Percentiles rank a stretch among this genome's conserved stretches.
phyloP scores from a whole-genome alignment of 139 green algal species.

The Zygnema cylindricum region DNA sequence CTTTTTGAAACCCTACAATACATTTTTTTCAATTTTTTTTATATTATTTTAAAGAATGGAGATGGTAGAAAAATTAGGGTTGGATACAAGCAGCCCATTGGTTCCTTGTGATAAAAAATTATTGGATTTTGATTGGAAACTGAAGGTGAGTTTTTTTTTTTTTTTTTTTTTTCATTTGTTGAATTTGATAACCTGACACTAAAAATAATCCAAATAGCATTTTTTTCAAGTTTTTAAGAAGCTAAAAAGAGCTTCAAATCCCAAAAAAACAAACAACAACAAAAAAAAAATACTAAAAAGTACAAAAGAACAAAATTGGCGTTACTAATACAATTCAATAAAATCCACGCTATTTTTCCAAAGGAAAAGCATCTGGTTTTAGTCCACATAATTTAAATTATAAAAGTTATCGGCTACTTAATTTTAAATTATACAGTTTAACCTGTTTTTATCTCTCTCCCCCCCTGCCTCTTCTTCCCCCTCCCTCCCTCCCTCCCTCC shows the following conservation, averaged over 20 bases:
- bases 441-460: neutral
- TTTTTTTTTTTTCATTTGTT: constrained; percentile 13
- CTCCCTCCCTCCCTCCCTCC: neutral
- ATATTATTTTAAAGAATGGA: too few relatives aligned
- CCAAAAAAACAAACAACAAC: neutral
- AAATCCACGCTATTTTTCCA: constrained; percentile 1
- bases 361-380: too few relatives aligned
- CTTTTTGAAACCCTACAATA: too few relatives aligned
- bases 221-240: neutral
- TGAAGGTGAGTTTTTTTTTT: neutral
- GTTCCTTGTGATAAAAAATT: neutral
- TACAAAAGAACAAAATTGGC: neutral
- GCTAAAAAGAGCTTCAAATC: constrained; percentile 3
- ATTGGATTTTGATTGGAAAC: neutral
- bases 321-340: neutral
- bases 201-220: neutral
- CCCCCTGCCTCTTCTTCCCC: neutral
- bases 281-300: neutral
- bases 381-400: too few relatives aligned
- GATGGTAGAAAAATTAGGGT: neutral
- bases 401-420: neutral
- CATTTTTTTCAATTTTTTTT: too few relatives aligned
- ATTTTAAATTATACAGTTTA: neutral
- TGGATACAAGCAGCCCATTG: neutral
- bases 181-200: neutral